Evolutionary conservation across 192 early-diverging fungal species (phyloP), one percentile per base, ranked within the genome.

Genomic region (Tieghemiomyces parasiticus): DNA sequence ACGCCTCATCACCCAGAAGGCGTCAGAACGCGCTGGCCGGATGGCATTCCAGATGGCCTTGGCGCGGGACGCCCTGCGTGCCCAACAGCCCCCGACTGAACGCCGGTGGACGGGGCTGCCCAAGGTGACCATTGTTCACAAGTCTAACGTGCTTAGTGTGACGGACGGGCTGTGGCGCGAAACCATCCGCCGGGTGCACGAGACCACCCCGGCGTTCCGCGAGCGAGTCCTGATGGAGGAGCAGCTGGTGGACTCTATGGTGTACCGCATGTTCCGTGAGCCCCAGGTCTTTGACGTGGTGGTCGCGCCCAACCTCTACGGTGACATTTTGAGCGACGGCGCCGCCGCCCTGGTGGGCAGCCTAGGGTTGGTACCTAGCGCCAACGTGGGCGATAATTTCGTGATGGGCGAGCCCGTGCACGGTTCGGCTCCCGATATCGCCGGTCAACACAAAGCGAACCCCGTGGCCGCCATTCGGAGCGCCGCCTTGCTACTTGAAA

Each of bases 231-330:
- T 89, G 42, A 75, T 92, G 68, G 90, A 98, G 62, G 95, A 98
- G 74, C 95, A 98, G 73, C 78, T 98, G 66, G 93, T 98, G 2
- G 95, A 98, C 62, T 98, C 95, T 25, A 98, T 98, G 95, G 95
- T 98, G 64, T 81, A 97, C 70, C 90, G 95, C 63, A 81, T 98
- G 81, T 98, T 95, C 85, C 87, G 93, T 61, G 95, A 95, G 67
- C 93, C 95, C 48, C 79, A 96, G 38, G 80, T 79, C 10, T 95
- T 95, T 75, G 95, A 98, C 72, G 95, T 98, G 8, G 86, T 85
- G 2, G 95, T 98, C 31, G 93, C 93, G 2, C 95, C 95, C 61
- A 98, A 98, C 77, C 70, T 98, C 65, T 98, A 95, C 64, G 95
- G 95, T 46, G 95, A 98, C 63, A 98, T 98, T 59, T 89, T 98